Evolutionary conservation across 306 rosid genomes (phyloP), one percentile per base, ranked within the genome.

Genomic region (Ziziphus jujuba): DNA sequence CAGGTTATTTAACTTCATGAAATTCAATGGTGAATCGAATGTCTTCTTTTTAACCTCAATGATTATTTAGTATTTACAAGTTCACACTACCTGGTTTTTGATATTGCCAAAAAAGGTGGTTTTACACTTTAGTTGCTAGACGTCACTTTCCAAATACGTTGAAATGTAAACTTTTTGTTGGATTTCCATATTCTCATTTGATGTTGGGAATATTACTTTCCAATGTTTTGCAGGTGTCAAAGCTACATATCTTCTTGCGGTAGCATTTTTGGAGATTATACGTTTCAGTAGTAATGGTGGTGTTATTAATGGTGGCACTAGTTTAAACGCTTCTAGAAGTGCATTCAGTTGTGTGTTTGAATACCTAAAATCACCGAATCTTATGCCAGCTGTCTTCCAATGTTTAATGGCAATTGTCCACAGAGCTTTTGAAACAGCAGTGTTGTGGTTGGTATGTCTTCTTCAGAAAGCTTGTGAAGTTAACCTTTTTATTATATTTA

Each of bases 221-320:
- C 63, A 60, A 51, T 71, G 40, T 44, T 66, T 75, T 84, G 75
- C 71, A 93, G 99, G 96, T n/a, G 99, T 93, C 71, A 93, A 93
- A 80, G 96, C 99, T 67, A 93, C 99, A 15, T 93, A 93, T 83
- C 99, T 93, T 79, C 99, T 93, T 69, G 99, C 99, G 0, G 99
- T 93, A 70, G 95, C 97, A 73, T 90, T 90, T 75, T 83, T 90
- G 59, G 99, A 93, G 87, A 93, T 88, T 59, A 93, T 90, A 56
- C 97, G 99, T 75, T 93, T 93, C 78, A 83, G 90, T 82, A 90
- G 98, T 79, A 93, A 93, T 72, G 98, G 98, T 22, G 98, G 98
- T 59, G 72, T 90, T 72, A 95, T 93, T 45, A 93, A 90, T 86
- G 98, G 98, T 63, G 85, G 79, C 74, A 69, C 84, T 66, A 64